Evolutionary conservation across 1,139 yeast genomes (phyloP), one percentile per base, ranked within the genome.

Genomic region (Saccharomycopsis phalli): DNA sequence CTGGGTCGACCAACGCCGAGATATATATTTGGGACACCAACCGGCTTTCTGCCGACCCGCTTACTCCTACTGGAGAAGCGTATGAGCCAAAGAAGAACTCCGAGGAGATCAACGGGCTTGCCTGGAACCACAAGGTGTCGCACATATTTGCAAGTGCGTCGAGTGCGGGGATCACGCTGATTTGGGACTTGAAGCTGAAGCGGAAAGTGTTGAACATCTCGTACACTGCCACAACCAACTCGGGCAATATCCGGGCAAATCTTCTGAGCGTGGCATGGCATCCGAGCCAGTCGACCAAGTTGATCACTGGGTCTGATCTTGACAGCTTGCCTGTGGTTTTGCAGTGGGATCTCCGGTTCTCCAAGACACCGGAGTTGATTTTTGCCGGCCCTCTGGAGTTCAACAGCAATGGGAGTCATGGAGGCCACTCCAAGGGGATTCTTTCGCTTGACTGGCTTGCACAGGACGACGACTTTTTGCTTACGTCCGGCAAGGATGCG

Each of bases 331-430:
- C 98, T 8, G 71, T 83, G 30, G 78, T 93, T 42, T 64, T 86
- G 50, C 69, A 91, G 13, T 93, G 98, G 98, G 97, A 91, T 64
- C 71, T 93, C 56, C 76, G 96, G 60, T 91, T 91, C 58, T 76
- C 95, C 19, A 81, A 82, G 56, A 88, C 83, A 18, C 98, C 99
- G 5, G 88, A 84, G 56, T 64, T 65, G 48, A 66, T 82, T 22
- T 62, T 91, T 37, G 47, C 39, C 14, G 45, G 45, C 6, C 19
- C 42, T 35, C 42, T 26, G 14, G 40, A 41, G 21, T 40, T 40
- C 29, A 35, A 31, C 40, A 33, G 42, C 23, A 23, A 34, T 17
- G 21, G 23, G 21, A 18, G 11, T 10, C 20, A 31, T 54, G 63
- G 66, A 39, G 96, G 96, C 41, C 97, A 91, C 58, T 73, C 76